Evolutionary conservation across 495 filamentous ascomycete genomes (phyloP), one percentile per base, ranked within the genome.

Genomic region (Polyplosphaeria fusca): DNA sequence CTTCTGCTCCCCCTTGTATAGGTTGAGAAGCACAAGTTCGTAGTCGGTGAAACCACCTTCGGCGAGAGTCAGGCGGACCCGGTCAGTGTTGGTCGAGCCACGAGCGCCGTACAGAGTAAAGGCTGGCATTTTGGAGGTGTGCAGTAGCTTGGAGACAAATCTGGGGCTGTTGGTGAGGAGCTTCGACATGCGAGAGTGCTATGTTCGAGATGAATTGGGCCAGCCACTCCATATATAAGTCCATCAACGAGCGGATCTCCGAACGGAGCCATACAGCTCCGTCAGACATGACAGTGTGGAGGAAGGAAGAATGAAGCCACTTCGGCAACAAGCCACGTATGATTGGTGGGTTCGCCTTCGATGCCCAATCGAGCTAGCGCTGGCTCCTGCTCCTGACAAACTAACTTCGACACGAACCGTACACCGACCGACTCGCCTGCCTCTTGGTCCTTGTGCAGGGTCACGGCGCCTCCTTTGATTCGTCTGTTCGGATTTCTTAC

Each of bases 41-140:
- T 47, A 55, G 40, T 55, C 52, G 2, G 52, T 55, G 43, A 55
- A 55, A 32, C 52, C 52, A 22, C 52, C 52, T 47, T 55, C 52
- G 41, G 52, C 52, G 42, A 55, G 52, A 47, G 52, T 55, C 28
- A 55, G 42, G 20, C 52, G 52, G 18, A 55, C 52, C 11, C 52
- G 52, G 38, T 55, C 42, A 30, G 42, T 47, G 52, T 47, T 55
- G 25, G 42, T 55, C 19, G 52, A 55, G 22, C 52, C 52, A 30
- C 41, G 52, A 47, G 42, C 11, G 30, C 52, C 52, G 19, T 55
- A 47, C n/a, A 55, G 32, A 39, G 43, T 55, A 24, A 55, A 55
- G 41, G 41, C 52, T 39, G 52, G 52, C 52, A 55, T 55, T 55
- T 55, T 55, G 4, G 52, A 38, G 52, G 3, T 55, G 41, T 39